Percentiles rank a stretch among this genome's conserved stretches.
phyloP scores from a whole-genome alignment of 2,329 filamentous ascomycete species.

The Penicillium polonicum region DNA sequence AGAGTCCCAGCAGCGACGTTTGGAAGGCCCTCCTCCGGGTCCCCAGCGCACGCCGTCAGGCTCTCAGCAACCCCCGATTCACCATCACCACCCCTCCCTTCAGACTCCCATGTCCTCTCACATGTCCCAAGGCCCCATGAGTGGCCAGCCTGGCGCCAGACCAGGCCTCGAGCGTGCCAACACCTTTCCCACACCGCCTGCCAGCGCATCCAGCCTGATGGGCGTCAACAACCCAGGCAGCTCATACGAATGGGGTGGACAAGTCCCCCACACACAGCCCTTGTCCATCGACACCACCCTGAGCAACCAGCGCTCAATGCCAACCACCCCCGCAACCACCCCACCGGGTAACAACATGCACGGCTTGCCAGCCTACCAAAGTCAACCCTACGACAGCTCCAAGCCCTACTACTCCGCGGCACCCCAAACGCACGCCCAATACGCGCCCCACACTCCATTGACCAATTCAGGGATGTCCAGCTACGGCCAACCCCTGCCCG shows the following conservation, averaged over 20 bases:
- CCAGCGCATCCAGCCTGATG: constrained; percentile 85
- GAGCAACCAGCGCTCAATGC: constrained; percentile 79
- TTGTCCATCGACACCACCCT: constrained; percentile 79
- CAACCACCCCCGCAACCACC: constrained; percentile 85
- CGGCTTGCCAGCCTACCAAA: constrained; percentile 74
- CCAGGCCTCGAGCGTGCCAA: constrained; percentile 80
- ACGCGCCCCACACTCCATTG: constrained; percentile 60
- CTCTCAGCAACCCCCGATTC: constrained; percentile 59
- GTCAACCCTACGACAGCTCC: constrained; percentile 71
- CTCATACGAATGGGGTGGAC: constrained; percentile 75
- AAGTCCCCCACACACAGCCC: constrained; percentile 64
- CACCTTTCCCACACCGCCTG: constrained; percentile 90
- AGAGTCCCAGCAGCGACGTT: constrained; percentile 72
- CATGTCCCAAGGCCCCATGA: constrained; percentile 65
- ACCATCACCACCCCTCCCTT: constrained; percentile 66
- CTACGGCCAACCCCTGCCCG: constrained; percentile 56
- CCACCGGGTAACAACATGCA: constrained; percentile 76
- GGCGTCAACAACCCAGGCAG: constrained; percentile 70
- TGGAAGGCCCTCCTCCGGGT: constrained; percentile 50
- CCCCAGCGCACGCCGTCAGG: constrained; percentile 63
- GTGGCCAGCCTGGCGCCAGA: constrained; percentile 59
- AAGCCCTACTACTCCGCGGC: constrained; percentile 76
- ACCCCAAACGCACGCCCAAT: constrained; percentile 65
- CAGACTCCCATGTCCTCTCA: constrained; percentile 58
- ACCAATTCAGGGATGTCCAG: constrained; percentile 66